Evolutionary conservation across 495 filamentous ascomycete genomes (phyloP).

Genomic region (Cryomyces antarcticus): DNA sequence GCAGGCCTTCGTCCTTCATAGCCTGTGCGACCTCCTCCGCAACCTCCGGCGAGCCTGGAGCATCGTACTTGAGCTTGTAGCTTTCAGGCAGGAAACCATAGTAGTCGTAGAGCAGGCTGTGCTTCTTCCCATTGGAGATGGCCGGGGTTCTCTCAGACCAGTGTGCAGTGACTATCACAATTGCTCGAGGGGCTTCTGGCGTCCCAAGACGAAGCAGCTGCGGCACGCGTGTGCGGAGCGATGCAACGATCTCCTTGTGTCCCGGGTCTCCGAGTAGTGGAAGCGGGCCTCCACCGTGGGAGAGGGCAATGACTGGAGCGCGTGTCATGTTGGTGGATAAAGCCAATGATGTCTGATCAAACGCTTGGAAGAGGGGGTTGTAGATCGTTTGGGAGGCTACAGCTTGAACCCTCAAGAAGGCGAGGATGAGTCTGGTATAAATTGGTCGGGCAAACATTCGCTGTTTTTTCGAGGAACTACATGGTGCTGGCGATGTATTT

Average conservation of each 20-base stretch:
- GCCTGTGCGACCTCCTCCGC: constrained; percentile 14
- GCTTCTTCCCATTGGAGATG: constrained; percentile 17
- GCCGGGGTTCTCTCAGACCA: constrained; percentile 18
- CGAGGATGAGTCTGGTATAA: no score
- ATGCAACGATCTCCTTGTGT: constrained; percentile 15
- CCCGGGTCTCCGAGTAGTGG: constrained; percentile 21
- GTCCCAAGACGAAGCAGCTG: constrained; percentile 19
- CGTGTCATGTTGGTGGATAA: constrained; percentile 10
- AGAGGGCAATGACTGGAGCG: constrained; percentile 22
- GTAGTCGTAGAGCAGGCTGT: constrained; percentile 23
- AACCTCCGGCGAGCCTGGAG: constrained; percentile 20
- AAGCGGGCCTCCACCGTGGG: constrained; percentile 24
- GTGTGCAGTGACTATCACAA: constrained; percentile 24
- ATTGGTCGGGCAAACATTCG: no score
- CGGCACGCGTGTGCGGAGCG: constrained; percentile 17
- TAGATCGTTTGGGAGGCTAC: no score
- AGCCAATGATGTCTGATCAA: no score
- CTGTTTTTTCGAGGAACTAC: no score
- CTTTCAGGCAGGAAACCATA: constrained; percentile 20
- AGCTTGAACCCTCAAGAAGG: no score
- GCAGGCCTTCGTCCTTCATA: constrained; percentile 13
- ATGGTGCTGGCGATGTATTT: no score
- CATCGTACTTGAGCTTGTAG: constrained; percentile 22
- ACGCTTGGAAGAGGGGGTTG: no score
- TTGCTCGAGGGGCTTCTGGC: constrained; percentile 17